Evolutionary conservation across 129 eudicot genomes (phyloP), one percentile per base, ranked within the genome.

Genomic region (Mikania micrantha): DNA sequence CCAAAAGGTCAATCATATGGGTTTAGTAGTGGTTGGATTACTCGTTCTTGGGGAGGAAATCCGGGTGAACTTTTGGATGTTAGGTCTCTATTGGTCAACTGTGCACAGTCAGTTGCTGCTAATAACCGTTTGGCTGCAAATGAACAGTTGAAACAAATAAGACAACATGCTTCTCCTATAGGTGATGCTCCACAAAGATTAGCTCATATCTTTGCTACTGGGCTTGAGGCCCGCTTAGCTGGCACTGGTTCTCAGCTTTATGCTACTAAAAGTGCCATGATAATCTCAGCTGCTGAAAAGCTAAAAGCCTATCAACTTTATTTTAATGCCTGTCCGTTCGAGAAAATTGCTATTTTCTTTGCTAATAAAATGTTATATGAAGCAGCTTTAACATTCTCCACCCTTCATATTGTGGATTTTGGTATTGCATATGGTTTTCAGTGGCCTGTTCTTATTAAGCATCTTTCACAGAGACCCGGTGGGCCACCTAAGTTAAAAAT

Each of bases 341-440:
- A 69, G 62, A 86, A 68, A 28, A 63, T 79, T 64, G 80, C 88
- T 17, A 83, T 79, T 36, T 78, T 79, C 48, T 74, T 79, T 5
- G 84, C 88, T 0, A 82, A 81, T 42, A 77, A 72, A 52, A 45
- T 79, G 17, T 84, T 90, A 31, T 71, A 63, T 11, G 82, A 72
- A 28, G 56, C 77, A 27, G 70, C 84, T 24, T 42, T 48, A 7
- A 64, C 70, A 7, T 64, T 76, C 2, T 20, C 76, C 25, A 85
- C 71, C 48, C 67, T 88, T 50, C 96, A 88, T 56, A 81, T 88
- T 6, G 74, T 88, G 24, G 89, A 88, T 83, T 88, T 85, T 29
- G 96, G 91, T 39, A 86, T 86, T 50, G 74, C 80, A 4, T 90
- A 83, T 10, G 96, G 96, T 7, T 90, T 84, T 52, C 92, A 82